phyloP scores from a whole-genome alignment of 2,329 filamentous ascomycete genomes.

The Daldinia sp. region DNA sequence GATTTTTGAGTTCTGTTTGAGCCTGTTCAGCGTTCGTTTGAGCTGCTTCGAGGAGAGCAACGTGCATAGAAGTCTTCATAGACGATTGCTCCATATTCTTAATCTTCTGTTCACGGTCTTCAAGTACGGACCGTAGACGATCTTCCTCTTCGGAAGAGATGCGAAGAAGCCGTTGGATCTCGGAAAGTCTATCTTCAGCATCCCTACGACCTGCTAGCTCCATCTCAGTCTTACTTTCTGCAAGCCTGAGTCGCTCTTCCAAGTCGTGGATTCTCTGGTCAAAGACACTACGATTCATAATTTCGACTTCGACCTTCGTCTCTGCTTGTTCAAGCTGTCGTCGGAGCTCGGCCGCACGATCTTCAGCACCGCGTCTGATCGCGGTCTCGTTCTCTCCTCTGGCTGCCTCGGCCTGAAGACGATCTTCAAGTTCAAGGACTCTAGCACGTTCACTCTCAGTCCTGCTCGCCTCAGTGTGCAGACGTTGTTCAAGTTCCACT shows the following conservation, averaged over 20 bases:
- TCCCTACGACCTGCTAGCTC: constrained; percentile 70
- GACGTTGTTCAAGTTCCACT: constrained; percentile 46
- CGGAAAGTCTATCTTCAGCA: constrained; percentile 75
- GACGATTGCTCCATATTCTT: constrained; percentile 65
- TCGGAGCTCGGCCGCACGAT: constrained; percentile 60
- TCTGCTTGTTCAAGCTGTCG: constrained; percentile 65
- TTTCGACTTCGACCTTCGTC: constrained; percentile 67
- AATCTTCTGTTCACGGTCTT: constrained; percentile 74
- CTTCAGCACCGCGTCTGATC: constrained; percentile 61
- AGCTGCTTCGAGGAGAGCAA: constrained; percentile 73
- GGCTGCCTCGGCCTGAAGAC: constrained; percentile 56
- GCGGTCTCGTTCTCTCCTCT: constrained; percentile 59
- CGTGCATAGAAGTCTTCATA: constrained; percentile 66
- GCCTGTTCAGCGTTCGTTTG: constrained; percentile 65
- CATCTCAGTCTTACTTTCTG: constrained; percentile 70
- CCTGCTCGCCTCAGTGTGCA: constrained; percentile 40
- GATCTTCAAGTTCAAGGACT: constrained; percentile 67
- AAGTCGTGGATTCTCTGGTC: constrained; percentile 72
- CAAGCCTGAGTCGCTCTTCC: constrained; percentile 71
- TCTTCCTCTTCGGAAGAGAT: constrained; percentile 77
- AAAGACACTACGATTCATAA: constrained; percentile 66
- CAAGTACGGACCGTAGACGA: constrained; percentile 70
- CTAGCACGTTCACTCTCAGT: constrained; percentile 51
- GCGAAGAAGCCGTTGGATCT: constrained; percentile 74
- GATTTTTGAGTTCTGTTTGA: constrained; percentile 64